Base-by-base conservation (phyloP, 139 green algal genomes). In the Nannochloris sp. region DNA sequence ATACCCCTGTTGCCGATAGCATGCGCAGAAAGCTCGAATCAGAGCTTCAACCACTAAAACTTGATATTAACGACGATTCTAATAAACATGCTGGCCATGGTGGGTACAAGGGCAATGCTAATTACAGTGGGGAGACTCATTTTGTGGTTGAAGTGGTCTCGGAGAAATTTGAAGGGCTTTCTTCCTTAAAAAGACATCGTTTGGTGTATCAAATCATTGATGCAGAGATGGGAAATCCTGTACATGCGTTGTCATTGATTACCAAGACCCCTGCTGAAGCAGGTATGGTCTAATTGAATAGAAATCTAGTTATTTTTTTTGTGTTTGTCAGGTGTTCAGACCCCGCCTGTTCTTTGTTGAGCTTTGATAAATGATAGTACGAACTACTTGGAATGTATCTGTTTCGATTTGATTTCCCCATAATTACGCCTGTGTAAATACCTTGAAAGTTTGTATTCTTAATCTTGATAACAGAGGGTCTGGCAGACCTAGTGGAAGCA, bases 231-330 rank as follows among this genome's bases (percentile, higher is more conserved):
- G 64, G 46, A 10, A 68, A 61, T 6, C 57, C 73, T 9, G 65
- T 90, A 46, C 83, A 87, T 53, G 82, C 83, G 3, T 61, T 88
- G 32, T 75, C 73, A 4, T 48, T 90, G 6, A 36, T 76, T 3
- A 87, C 82, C n/a, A 77, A 84, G 64, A 78, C 81, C 2, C 82
- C 79, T 7, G 51, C 48, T 29, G 81, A 90, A 67, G 71, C 62
- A 27, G 54, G 44, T 34, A n/a, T n/a, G n/a, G n/a, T n/a, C n/a
- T n/a, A n/a, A n/a, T n/a, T n/a, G n/a, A n/a, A n/a, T n/a, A n/a
- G n/a, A n/a, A n/a, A n/a, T n/a, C n/a, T n/a, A n/a, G n/a, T n/a
- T n/a, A n/a, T n/a, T n/a, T n/a, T n/a, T n/a, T n/a, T n/a, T n/a
- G n/a, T n/a, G n/a, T n/a, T n/a, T n/a, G n/a, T n/a, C n/a, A n/a